Evolutionary conservation across 805 yeast species (phyloP).

Genomic region (Jamesozyma spencerorum): DNA sequence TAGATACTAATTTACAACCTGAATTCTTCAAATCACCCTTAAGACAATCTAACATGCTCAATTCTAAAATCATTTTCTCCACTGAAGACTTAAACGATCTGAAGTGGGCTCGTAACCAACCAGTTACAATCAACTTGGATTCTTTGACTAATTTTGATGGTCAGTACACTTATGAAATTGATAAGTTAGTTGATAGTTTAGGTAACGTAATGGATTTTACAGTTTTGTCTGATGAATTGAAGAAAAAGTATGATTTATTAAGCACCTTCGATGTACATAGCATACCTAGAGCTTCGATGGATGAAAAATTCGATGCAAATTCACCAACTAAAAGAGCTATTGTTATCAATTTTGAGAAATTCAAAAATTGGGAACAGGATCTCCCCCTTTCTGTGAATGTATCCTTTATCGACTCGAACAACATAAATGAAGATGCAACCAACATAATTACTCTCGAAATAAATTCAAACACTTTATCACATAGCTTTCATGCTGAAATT

Average conservation of each 20-base stretch:
- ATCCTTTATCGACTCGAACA: conserved; percentile 25
- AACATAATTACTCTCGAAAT: conserved; percentile 13
- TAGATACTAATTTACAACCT: conserved; percentile 43
- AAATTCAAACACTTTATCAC: conserved; percentile 17
- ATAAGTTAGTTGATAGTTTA: conserved; percentile 54
- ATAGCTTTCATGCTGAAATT: conserved; percentile 34
- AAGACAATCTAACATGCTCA: conserved; percentile 11
- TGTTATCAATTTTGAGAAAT: conserved; percentile 25
- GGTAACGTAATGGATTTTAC: conserved; percentile 47
- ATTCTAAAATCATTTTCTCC: conserved; percentile 20
- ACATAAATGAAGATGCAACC: conserved; percentile 11
- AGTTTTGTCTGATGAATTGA: conserved; percentile 21
- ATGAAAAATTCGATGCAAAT: conserved; percentile 31
- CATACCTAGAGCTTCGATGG: conserved; percentile 42
- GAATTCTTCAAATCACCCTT: conserved; percentile 45
- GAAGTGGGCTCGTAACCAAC: conserved; percentile 34
- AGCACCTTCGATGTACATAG: conserved; percentile 45
- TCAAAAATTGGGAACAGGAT: conserved; percentile 19
- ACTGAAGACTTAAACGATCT: conserved; percentile 33
- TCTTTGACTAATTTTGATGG: conserved; percentile 39
- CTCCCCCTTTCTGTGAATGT: conserved; percentile 32
- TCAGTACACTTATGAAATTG: conserved; percentile 45
- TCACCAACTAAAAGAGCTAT: conserved; percentile 34
- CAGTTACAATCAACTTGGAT: conserved; percentile 38
- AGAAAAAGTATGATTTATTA: conserved; percentile 30